Conservation (phyloP, 2,329 filamentous ascomycete genomes). For the Didymella segeticola region DNA sequence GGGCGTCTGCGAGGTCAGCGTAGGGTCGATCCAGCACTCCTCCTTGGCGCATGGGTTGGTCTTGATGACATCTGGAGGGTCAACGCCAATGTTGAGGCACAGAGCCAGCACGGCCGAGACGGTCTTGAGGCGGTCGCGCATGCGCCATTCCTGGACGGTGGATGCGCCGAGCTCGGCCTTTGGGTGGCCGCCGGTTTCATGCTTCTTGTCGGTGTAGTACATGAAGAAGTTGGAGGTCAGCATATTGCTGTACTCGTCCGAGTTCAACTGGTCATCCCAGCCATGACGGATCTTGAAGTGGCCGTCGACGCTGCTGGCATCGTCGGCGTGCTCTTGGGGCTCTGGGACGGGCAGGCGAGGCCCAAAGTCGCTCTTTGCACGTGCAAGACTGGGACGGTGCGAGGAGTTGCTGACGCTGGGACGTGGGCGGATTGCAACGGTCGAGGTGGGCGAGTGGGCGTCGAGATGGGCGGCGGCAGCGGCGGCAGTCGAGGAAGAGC, state of each 20-base stretch:
- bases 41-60: slow-evolving; percentile 91
- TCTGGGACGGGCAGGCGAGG: slow-evolving; percentile 47
- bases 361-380: slow-evolving; percentile 68
- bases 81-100: slow-evolving; percentile 96
- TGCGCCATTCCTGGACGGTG: slow-evolving; percentile 90
- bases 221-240: slow-evolving; percentile 96
- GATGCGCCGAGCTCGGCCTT: slow-evolving; percentile 62
- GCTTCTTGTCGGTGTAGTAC: slow-evolving; percentile 98
- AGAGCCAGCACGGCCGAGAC: slow-evolving; percentile 93
- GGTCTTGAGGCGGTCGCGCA: slow-evolving; percentile 95
- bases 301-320: slow-evolving; percentile 57
- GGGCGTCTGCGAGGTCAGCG: slow-evolving; percentile 72
- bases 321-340: slow-evolving; percentile 43
- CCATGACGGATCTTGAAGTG: slow-evolving; percentile 75
- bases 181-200: slow-evolving; percentile 91
- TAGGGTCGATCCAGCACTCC: slow-evolving; percentile 96
- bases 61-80: slow-evolving; percentile 95
- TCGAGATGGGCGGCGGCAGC: slow-evolving; percentile 25
- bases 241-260: slow-evolving; percentile 84
- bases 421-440: slow-evolving; percentile 59
- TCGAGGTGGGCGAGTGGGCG: slow-evolving; percentile 37
- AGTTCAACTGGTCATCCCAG: slow-evolving; percentile 91
- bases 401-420: slow-evolving; percentile 57
- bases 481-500: slow-evolving; percentile 34
- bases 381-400: slow-evolving; percentile 52